Conservation (phyloP, 768 basidiomycete species). For the Suillus luteus region DNA sequence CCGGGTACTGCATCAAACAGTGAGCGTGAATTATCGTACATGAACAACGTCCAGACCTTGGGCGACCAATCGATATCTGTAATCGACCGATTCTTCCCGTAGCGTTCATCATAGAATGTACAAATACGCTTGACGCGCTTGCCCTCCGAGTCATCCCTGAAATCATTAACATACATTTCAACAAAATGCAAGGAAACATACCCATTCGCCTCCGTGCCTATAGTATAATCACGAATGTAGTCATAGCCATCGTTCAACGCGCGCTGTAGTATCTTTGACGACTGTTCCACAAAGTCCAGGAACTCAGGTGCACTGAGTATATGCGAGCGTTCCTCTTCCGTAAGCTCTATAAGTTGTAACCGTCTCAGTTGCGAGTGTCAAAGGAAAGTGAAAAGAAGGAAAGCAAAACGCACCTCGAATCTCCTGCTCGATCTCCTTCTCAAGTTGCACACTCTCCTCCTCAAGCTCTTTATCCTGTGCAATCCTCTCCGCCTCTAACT, state of each 20-base stretch:
- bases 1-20: constrained; percentile 73
- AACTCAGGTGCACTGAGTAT: constrained; percentile 91
- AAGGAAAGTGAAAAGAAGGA: background rate
- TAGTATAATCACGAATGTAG: constrained; percentile 95
- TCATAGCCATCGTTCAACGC: constrained; percentile 96
- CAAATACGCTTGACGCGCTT: constrained; percentile 91
- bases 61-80: constrained; percentile 98
- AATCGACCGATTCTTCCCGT: constrained; percentile 91
- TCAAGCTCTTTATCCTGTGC: constrained; percentile 78
- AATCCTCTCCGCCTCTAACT: constrained; percentile 66
- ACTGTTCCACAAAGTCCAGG: constrained; percentile 90
- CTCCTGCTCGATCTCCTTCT: constrained; percentile 84
- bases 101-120: constrained; percentile 88
- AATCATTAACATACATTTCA: background rate
- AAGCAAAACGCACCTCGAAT: constrained; percentile 60
- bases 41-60: constrained; percentile 56
- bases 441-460: constrained; percentile 80
- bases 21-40: background rate
- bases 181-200: constrained; percentile 41
- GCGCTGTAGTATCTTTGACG: constrained; percentile 92
- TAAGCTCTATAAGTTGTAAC: constrained; percentile 57
- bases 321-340: constrained; percentile 80
- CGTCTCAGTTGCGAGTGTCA: constrained; percentile 9
- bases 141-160: constrained; percentile 88
- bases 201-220: constrained; percentile 83